Evolutionary conservation across 1,284 basidiomycete species (phyloP), one percentile per base, ranked within the genome.

Genomic region (Tylopilus sp.): DNA sequence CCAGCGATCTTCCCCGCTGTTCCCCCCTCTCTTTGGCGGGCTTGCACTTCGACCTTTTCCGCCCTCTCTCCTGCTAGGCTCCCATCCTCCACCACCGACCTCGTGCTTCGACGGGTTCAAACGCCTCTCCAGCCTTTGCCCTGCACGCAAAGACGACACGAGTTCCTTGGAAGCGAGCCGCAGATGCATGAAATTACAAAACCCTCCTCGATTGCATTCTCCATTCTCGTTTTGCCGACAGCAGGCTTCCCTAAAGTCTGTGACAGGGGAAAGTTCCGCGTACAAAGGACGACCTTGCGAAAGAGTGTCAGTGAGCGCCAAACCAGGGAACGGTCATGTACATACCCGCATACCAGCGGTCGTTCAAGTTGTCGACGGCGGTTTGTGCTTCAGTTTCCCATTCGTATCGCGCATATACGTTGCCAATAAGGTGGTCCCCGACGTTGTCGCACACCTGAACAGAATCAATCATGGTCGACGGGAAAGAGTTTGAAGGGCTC

Each of bases 141-240:
- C 90, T 42, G 83, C 82, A 26, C 86, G 81, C 44, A 97, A 73
- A 15, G 86, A 83, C 36, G 79, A 81, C 2, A 93, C 86, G 8
- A 96, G 79, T 6, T 88, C 82, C 61, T 86, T 84, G 33, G 89
- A 89, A 23, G 92, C 90, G 33, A 93, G 79, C 23, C 92, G 83
- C 23, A 98, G 74, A 73, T 99, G 96, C 94, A 98, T 97, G 66
- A 99, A 99, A 71, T 99, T 99, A 74, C 96, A 99, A 73, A 97
- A 95, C 2, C 94, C 94, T 45, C 93, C 93, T 45, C 93, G 84
- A 63, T 94, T 94, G 67, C 93, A 96, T 71, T 98, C 93, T 10
- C 96, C 95, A 59, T 97, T 89, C 69, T 97, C 94, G 62, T 97
- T 97, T 70, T 99, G 97, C 41, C 97, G 80, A 70, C 97, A 99